Evolutionary conservation across 1,284 basidiomycete species (phyloP).

Genomic region (Mycosarcoma mackinlayi): DNA sequence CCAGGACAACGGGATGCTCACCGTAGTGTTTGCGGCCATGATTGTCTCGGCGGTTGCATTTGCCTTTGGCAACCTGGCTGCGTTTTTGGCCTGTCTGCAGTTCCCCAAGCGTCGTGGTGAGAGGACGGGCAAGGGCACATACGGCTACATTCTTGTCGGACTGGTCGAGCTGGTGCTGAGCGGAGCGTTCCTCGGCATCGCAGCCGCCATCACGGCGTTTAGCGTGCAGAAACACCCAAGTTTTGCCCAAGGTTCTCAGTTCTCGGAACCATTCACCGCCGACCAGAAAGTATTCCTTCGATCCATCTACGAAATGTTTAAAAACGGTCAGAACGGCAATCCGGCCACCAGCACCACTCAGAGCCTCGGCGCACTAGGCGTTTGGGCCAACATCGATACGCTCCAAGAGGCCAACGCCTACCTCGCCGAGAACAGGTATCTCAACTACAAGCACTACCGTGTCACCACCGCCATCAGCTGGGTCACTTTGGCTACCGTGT

Average conservation of each 20-base stretch:
- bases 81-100: slow-evolving; percentile 50
- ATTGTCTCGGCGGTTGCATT: slow-evolving; percentile 48
- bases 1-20: slow-evolving; percentile 49
- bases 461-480: slow-evolving; percentile 52
- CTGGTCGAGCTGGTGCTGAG: slow-evolving; percentile 42
- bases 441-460: slow-evolving; percentile 51
- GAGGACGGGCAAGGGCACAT: slow-evolving; percentile 57
- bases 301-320: slow-evolving; percentile 39
- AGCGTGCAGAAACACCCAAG: slow-evolving; percentile 35
- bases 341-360: slow-evolving; percentile 38
- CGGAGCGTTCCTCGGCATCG: slow-evolving; percentile 51
- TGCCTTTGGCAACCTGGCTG: slow-evolving; percentile 42
- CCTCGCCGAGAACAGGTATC: slow-evolving; percentile 37
- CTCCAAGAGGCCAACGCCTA: slow-evolving; percentile 46
- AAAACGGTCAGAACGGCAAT: slow-evolving; percentile 13
- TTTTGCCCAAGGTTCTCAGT: slow-evolving; percentile 33
- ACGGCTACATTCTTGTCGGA: slow-evolving; percentile 48
- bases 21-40: slow-evolving; percentile 46
- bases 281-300: slow-evolving; percentile 40
- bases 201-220: slow-evolving; percentile 49
- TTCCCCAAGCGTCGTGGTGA: slow-evolving; percentile 55
- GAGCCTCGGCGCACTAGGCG: slow-evolving; percentile 13
- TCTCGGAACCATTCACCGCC: slow-evolving; percentile 44
- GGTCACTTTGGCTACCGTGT: slow-evolving; percentile 51
- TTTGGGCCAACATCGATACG: slow-evolving; percentile 39